Evolutionary conservation across 139 green algal species (phyloP), one percentile per base, ranked within the genome.

Genomic region (Tetradesmus obliquus): DNA sequence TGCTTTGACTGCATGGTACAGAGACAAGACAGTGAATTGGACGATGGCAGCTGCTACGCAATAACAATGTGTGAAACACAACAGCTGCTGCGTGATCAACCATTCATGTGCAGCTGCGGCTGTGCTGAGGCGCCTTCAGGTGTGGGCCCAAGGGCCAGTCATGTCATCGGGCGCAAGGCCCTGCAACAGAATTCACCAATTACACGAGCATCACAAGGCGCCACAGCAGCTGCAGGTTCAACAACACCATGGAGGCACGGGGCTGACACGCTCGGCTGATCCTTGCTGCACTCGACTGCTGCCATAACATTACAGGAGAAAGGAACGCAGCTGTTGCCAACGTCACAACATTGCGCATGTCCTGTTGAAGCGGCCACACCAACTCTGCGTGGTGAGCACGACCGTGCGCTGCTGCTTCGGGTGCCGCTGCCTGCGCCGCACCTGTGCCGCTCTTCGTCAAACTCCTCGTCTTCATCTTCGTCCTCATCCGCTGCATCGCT

Each of bases 401-500:
- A 24, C 2, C 79, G 60, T 19, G 32, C 24, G 45, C 9, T 32
- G 79, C 7, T 32, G 79, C 79, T 53, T n/a, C n/a, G n/a, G n/a
- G n/a, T n/a, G 79, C 9, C 32, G 0, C 32, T 45, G 32, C n/a
- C 17, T 1, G 51, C 8, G 0, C 81, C 90, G n/a, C 79, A 94
- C 93, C 85, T 88, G 62, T 93, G 79, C 0, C 76, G 53, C 3
- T 93, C 93, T 10, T 93, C 93, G 76, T 92, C 87, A 4, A 89
- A 22, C 3, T 79, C 93, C 3, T 94, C 95, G 0, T 93, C 93
- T 5, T 91, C 93, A 7, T 94, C 95, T 0, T 93, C 93, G 5
- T 91, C 91, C 66, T 94, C 90, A 1, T 95, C 91, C 7, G 92
- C 90, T 10, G 93, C 93, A 45, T 87, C 89, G 32, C 91, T 88